Conservation (phyloP, 2,329 filamentous ascomycete species). For the Rhynchosporium graminicola region DNA sequence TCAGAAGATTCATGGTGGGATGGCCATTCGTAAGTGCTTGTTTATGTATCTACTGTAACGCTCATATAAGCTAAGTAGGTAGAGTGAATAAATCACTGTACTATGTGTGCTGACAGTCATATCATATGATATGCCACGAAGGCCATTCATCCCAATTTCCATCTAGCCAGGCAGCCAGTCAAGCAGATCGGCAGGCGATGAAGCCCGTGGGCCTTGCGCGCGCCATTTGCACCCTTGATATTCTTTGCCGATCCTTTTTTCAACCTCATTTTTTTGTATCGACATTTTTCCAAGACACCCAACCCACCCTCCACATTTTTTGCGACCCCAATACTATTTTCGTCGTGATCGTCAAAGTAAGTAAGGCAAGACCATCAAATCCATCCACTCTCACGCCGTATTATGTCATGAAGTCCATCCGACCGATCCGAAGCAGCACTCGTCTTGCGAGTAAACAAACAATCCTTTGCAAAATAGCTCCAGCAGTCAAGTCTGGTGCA, state of each 20-base stretch:
- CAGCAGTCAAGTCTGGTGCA: neutral
- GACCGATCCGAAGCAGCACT: constrained; percentile 1
- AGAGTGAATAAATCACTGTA: neutral
- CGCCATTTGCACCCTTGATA: neutral
- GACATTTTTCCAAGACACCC: constrained; percentile 2
- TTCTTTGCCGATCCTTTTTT: no score
- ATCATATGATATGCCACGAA: neutral
- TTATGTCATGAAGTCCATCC: constrained; percentile 6
- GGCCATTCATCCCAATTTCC: constrained; percentile 15
- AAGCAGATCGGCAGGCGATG: constrained; percentile 5
- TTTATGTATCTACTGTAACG: constrained; percentile 1
- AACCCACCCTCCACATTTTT: constrained; percentile 9
- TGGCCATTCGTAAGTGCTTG: constrained; percentile 1
- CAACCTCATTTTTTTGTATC: neutral
- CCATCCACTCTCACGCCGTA: constrained; percentile 10
- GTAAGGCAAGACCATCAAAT: constrained; percentile 3
- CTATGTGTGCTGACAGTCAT: neutral
- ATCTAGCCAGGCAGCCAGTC: neutral
- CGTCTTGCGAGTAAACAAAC: neutral
- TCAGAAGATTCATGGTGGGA: constrained; percentile 6
- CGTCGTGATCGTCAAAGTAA: constrained; percentile 14
- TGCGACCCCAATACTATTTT: neutral
- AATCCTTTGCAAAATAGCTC: constrained; percentile 7
- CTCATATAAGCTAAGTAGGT: constrained; percentile 3
- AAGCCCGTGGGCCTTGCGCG: constrained; percentile 7